Base-by-base conservation (phyloP, 2,329 filamentous ascomycete species). In the Neofusicoccum kwambonambiense region DNA sequence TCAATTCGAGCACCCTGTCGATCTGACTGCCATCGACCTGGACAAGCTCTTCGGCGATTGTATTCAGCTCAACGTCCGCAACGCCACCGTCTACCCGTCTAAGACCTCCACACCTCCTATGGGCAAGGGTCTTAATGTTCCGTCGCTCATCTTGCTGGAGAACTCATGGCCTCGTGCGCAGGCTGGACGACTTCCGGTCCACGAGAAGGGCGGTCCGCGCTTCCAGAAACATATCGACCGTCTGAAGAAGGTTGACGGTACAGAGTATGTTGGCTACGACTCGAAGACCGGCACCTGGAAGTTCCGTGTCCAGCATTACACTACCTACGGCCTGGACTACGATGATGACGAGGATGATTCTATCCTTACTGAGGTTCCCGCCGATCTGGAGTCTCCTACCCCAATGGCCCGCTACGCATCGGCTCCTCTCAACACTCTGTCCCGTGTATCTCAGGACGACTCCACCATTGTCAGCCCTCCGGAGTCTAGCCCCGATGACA, bases 301-400 rank as follows among this genome's bases (percentile, higher is more conserved):
- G 13, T 99, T 99, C 80, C 88, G 83, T 9, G 95, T 99, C n/a
- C 89, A 94, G 72, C 95, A 99, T 77, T 99, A 96, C 77, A 98
- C 94, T 1, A 97, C 93, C 1, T 99, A 99, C 74, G 93, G 91
- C 45, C 84, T 98, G 62, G 90, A 94, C 68, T 92, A 91, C 45
- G 79, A 79, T 47, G 81, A 84, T 35, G 84, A 91, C 45, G 86
- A 89, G 61, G 87, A 83, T 67, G 78, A 69, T 15, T 74, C 69
- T 39, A 72, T 72, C 8, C 70, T 82, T 15, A 80, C 77, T 67
- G 75, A 76, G 64, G 67, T 74, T 66, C 70, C 75, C 17, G 13
- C 31, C 34, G 61, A 52, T n/a, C 19, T 47, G 5, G 82, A 85
- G 70, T 86, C 79, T 3, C 82, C 79, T 57, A 76, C 75, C 31